Evolutionary conservation across 2,329 filamentous ascomycete species (phyloP), one percentile per base, ranked within the genome.

Genomic region (Cladophialophora carrionii): DNA sequence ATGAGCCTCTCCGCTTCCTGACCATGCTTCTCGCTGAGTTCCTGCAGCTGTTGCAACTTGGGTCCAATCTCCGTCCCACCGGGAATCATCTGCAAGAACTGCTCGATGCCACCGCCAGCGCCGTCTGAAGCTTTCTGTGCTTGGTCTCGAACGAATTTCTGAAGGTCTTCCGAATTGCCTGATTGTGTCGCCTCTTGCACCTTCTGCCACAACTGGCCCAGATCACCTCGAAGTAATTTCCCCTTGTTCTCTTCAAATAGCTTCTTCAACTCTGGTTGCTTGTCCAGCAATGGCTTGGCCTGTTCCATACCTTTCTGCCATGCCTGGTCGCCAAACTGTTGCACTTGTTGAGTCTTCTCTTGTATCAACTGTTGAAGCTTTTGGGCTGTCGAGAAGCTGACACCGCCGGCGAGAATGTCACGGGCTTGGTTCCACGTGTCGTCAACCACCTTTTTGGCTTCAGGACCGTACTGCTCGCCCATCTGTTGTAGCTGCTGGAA

Each of bases 381-480:
- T 59, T 84, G 79, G 0, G 84, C 70, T 52, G 79, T 85, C 17
- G 76, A 75, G 0, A 80, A 79, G 56, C 81, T 86, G 59, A 90
- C 73, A 2, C 89, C 89, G 14, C 82, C 82, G 53, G 85, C 83
- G 62, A 90, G 74, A 55, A 91, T 82, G 46, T 89, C 85, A 70
- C 82, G 82, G 69, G 90, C 79, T 74, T 92, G 83, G 31, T 82
- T 75, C 85, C 88, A 91, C 0, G 89, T 90, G 76, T 88, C 82
- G 62, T 92, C 87, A 4, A 90, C 84, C 75, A 90, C 84, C 81
- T 91, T 88, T 83, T 91, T 90, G 0, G 88, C 89, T 73, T 92
- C 88, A 0, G 89, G 90, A 0, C 90, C 90, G 72, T 89, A 89
- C 65, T 86, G 80, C 14, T 91, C 84, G 29, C 87, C 87, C 76